A percentile compares a stretch with the other conserved stretches of the same genome.
phyloP scores from a whole-genome alignment of 108 stramenopile species.

The Fistulifera pelliculosa region DNA sequence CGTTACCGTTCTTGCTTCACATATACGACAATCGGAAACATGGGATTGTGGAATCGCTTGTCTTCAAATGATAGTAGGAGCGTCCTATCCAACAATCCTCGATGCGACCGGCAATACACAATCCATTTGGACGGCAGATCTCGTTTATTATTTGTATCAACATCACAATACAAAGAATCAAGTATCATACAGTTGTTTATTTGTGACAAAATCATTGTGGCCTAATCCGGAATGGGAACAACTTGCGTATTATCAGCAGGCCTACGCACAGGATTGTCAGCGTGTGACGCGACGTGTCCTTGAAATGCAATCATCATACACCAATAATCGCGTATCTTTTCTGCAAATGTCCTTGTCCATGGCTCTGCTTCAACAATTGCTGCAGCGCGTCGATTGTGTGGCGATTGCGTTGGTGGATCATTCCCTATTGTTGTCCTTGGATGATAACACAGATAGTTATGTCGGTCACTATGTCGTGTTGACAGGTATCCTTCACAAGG shows the following conservation, averaged over 20 bases:
- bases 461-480: slow-evolving; percentile 67
- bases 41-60: slow-evolving; percentile 20
- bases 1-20: background rate
- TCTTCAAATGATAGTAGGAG: slow-evolving; percentile 8
- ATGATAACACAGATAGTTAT: slow-evolving; percentile 20
- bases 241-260: slow-evolving; percentile 46
- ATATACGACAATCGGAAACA: slow-evolving; percentile 1
- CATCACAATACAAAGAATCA: background rate
- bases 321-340: background rate
- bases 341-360: slow-evolving; percentile 11
- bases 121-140: slow-evolving; percentile 77
- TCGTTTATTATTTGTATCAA: slow-evolving; percentile 35
- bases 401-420: slow-evolving; percentile 71
- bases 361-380: slow-evolving; percentile 29
- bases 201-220: slow-evolving; percentile 21
- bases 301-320: background rate
- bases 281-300: slow-evolving; percentile 24
- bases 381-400: slow-evolving; percentile 38
- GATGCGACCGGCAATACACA: slow-evolving; percentile 27
- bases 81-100: too few relatives aligned
- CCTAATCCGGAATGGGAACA: slow-evolving; percentile 21
- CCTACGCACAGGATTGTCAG: slow-evolving; percentile 41
- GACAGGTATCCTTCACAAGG: slow-evolving; percentile 39
- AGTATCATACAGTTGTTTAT: slow-evolving; percentile 1
- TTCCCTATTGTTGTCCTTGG: slow-evolving; percentile 15